Percentiles rank a stretch among this genome's conserved stretches.
phyloP scores from a whole-genome alignment of 352 stramenopile species.

The Globisporangium radiosum region DNA sequence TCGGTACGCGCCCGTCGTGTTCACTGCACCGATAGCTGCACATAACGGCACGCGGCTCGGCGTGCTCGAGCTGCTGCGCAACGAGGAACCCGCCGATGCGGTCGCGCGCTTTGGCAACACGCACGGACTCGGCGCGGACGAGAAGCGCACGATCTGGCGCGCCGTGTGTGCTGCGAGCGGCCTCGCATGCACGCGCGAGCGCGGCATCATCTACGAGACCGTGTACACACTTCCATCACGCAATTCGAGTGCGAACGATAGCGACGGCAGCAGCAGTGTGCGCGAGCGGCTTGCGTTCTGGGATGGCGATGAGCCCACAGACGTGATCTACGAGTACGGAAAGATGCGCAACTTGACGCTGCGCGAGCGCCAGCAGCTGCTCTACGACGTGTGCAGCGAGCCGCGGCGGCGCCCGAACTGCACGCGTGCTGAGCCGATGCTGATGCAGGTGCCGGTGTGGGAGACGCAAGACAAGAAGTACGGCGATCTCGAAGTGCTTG shows the following conservation, averaged over 20 bases:
- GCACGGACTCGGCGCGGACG: conserved; percentile 40
- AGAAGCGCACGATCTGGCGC: conserved; percentile 49
- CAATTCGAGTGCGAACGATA: neutral
- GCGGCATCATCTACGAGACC: conserved; percentile 55
- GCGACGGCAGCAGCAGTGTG: neutral
- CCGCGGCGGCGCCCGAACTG: conserved; percentile 59
- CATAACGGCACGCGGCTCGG: conserved; percentile 59
- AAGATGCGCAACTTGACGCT: conserved; percentile 22
- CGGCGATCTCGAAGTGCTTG: conserved; percentile 62
- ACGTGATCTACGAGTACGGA: conserved; percentile 76
- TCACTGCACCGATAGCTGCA: conserved; percentile 44
- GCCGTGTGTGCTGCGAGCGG: conserved; percentile 50
- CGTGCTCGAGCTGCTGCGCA: conserved; percentile 45
- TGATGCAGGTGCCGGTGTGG: conserved; percentile 71
- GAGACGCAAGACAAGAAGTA: conserved; percentile 63
- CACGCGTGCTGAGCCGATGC: conserved; percentile 67
- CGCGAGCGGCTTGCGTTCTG: conserved; percentile 62
- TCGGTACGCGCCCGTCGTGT: conserved; percentile 57
- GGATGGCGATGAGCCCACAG: conserved; percentile 63
- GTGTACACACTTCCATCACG: conserved; percentile 41
- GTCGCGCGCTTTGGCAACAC: conserved; percentile 72
- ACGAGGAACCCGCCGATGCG: conserved; percentile 68
- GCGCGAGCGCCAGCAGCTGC: conserved; percentile 49
- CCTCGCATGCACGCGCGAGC: conserved; percentile 41
- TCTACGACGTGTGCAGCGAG: conserved; percentile 67